Conservation (phyloP, 768 basidiomycete species). For the Trametes meyenii region DNA sequence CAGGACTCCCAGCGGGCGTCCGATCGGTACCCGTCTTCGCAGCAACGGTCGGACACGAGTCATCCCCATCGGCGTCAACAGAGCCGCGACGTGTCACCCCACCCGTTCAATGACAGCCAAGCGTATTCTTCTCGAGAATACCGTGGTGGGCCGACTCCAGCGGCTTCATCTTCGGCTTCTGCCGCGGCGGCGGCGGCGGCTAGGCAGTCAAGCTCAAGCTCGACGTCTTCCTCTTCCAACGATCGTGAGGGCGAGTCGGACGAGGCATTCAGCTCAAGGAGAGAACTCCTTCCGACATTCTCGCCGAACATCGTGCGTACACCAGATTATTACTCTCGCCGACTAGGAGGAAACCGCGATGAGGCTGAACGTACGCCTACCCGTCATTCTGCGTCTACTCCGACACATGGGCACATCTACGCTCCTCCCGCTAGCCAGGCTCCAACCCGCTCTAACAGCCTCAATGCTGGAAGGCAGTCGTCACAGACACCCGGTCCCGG, state of each 20-base stretch:
- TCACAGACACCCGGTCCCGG: constrained; percentile 17
- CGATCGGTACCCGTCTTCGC: constrained; percentile 12
- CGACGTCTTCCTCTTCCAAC: constrained; percentile 17
- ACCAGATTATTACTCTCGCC: constrained; percentile 56
- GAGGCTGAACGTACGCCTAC: constrained; percentile 16
- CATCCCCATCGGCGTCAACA: constrained; percentile 18
- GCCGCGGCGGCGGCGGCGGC: constrained; percentile 4
- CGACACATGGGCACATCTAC: constrained; percentile 28
- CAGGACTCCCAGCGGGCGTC: constrained; percentile 8
- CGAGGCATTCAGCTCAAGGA: constrained; percentile 53
- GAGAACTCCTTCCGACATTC: constrained; percentile 67
- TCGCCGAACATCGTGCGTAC: constrained; percentile 70
- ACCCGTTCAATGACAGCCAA: constrained; percentile 17
- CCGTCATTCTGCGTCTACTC: background rate
- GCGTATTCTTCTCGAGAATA: constrained; percentile 15
- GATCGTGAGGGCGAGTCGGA: constrained; percentile 21
- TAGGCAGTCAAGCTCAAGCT: constrained; percentile 14
- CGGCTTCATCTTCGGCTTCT: constrained; percentile 19
- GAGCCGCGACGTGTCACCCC: constrained; percentile 16
- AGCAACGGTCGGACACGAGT: constrained; percentile 7
- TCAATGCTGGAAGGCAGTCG: constrained; percentile 17
- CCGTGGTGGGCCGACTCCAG: constrained; percentile 22
- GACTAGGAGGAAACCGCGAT: constrained; percentile 17
- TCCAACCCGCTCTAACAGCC: constrained; percentile 26
- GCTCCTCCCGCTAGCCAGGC: constrained; percentile 17